Conservation (phyloP, 352 stramenopile species). For the Pythium graminicola region DNA sequence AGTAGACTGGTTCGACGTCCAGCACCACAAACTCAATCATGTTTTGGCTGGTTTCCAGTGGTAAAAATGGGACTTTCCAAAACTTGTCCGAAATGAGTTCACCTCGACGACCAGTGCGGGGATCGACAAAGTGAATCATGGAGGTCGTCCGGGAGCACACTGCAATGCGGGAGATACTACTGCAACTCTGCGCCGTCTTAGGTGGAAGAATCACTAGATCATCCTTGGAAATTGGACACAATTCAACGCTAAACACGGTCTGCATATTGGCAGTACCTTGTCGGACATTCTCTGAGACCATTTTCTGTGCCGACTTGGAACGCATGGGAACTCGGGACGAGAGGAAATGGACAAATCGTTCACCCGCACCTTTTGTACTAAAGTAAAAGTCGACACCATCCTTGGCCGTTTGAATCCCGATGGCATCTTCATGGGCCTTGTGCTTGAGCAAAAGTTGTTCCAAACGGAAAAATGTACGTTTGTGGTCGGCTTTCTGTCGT, state of each 20-base stretch:
- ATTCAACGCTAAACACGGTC: conserved; percentile 59
- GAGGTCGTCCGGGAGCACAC: conserved; percentile 57
- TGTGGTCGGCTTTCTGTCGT: conserved; percentile 67
- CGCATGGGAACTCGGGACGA: conserved; percentile 52
- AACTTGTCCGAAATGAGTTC: conserved; percentile 60
- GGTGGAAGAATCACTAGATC: conserved; percentile 56
- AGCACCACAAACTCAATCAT: conserved; percentile 71
- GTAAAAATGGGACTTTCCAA: conserved; percentile 62
- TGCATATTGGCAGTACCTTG: conserved; percentile 62
- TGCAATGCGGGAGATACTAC: conserved; percentile 58
- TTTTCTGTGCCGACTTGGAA: conserved; percentile 63
- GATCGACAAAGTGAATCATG: conserved; percentile 59
- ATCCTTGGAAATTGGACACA: conserved; percentile 71
- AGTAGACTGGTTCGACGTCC: conserved; percentile 50
- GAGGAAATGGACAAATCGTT: conserved; percentile 64
- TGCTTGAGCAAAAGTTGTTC: conserved; percentile 76
- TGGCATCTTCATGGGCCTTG: conserved; percentile 52
- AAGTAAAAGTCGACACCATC: conserved; percentile 84
- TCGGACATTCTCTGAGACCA: conserved; percentile 66
- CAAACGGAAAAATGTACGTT: conserved; percentile 63
- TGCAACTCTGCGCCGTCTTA: conserved; percentile 51
- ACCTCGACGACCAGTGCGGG: conserved; percentile 40
- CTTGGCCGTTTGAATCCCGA: conserved; percentile 52
- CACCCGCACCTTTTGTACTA: conserved; percentile 38
- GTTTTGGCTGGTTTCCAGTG: conserved; percentile 45